Percentiles rank a stretch among this genome's conserved stretches.
phyloP scores from a whole-genome alignment of 768 basidiomycete genomes.

The Daedalea quercina region DNA sequence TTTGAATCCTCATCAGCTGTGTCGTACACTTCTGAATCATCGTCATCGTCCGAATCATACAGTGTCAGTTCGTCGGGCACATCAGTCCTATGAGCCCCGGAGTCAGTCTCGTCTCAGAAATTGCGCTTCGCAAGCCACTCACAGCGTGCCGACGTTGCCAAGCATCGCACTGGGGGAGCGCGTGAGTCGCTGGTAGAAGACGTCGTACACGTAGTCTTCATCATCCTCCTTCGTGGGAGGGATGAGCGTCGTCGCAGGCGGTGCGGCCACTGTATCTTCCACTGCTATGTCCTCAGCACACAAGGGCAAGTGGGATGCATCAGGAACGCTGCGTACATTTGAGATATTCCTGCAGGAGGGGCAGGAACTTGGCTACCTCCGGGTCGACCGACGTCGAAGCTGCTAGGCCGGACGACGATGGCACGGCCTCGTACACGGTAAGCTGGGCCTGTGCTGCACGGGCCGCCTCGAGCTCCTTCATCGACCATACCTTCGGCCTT shows the following conservation, averaged over 20 bases:
- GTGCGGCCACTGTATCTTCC: neutral
- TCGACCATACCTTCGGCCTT: slow-evolving; percentile 52
- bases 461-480: slow-evolving; percentile 36
- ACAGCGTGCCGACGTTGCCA: slow-evolving; percentile 62
- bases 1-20: slow-evolving; percentile 84
- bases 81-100: slow-evolving; percentile 41
- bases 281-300: neutral
- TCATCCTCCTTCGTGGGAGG: slow-evolving; percentile 11
- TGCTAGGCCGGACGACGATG: slow-evolving; percentile 10
- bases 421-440: slow-evolving; percentile 71
- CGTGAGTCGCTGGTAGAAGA: slow-evolving; percentile 69
- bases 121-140: slow-evolving; percentile 5
- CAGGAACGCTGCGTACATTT: slow-evolving; percentile 36
- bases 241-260: neutral
- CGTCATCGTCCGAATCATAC: slow-evolving; percentile 32
- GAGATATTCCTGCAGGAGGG: slow-evolving; percentile 72
- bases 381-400: slow-evolving; percentile 28
- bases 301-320: neutral
- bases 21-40: slow-evolving; percentile 57
- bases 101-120: neutral
- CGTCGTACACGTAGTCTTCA: slow-evolving; percentile 78
- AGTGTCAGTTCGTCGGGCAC: slow-evolving; percentile 49
- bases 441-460: slow-evolving; percentile 31
- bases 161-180: slow-evolving; percentile 34
- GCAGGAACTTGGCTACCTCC: slow-evolving; percentile 73